Conservation (phyloP, 441 rosid genomes). For the Gossypium trilobum region DNA sequence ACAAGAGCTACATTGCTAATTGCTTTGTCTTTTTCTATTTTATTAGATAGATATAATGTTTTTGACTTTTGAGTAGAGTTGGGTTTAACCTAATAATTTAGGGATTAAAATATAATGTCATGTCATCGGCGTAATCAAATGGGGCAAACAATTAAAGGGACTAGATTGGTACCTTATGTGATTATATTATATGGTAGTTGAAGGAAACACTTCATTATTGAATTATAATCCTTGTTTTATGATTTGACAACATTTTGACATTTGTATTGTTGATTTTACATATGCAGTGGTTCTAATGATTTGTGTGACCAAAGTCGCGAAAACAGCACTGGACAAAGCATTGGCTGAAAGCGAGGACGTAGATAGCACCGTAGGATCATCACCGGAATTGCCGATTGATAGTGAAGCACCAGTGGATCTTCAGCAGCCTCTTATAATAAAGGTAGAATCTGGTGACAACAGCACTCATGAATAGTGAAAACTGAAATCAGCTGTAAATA, state of each 20-base stretch:
- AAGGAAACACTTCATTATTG: neutral
- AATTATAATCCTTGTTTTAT: neutral
- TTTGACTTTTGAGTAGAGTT: too few species aligned
- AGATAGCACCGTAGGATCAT: constrained; percentile 29
- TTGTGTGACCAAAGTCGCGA: constrained; percentile 74
- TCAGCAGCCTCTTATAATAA: constrained; percentile 63
- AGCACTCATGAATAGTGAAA: constrained; percentile 34
- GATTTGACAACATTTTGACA: neutral
- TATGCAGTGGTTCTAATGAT: constrained; percentile 63
- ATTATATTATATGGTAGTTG: neutral
- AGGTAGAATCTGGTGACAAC: constrained; percentile 47
- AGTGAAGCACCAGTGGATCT: constrained; percentile 39
- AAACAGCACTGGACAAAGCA: constrained; percentile 76
- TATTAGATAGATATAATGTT: too few species aligned
- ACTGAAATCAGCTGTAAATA: constrained; percentile 26
- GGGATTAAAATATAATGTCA: too few species aligned
- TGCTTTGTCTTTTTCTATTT: too few species aligned
- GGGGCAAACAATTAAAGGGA: too few species aligned
- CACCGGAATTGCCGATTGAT: constrained; percentile 36
- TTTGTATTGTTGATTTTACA: neutral
- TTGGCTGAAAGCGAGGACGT: constrained; percentile 69
- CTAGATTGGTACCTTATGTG: too few species aligned
- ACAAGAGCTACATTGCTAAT: too few species aligned
- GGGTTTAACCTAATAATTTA: too few species aligned
- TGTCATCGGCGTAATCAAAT: too few species aligned